phyloP scores from a whole-genome alignment of 108 stramenopile genomes.

The Discostella stelligeroides region DNA sequence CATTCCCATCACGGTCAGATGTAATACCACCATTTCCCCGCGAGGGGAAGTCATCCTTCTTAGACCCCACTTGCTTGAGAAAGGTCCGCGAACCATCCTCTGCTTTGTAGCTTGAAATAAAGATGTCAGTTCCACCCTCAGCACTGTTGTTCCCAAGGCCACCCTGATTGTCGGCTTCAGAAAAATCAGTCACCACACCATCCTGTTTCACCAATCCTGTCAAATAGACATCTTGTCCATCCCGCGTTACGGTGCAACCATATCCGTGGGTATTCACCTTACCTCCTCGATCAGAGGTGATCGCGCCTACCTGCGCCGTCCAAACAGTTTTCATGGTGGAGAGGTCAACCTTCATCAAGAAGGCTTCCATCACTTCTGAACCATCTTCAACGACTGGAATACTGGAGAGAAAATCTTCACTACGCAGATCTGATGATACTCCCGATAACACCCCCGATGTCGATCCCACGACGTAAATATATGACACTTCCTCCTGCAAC shows the following conservation, averaged over 20 bases:
- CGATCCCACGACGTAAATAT: conserved; percentile 58
- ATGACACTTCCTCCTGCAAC: conserved; percentile 18
- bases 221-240: conserved; percentile 59
- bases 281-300: neutral
- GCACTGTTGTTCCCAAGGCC: conserved; percentile 13
- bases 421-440: conserved; percentile 15
- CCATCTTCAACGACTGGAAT: conserved; percentile 14
- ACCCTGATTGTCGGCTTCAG: conserved; percentile 1
- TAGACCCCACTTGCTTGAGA: conserved; percentile 55
- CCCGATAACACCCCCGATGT: conserved; percentile 39
- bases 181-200: conserved; percentile 50
- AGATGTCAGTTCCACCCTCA: conserved; percentile 55
- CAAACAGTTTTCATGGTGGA: conserved; percentile 50
- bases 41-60: conserved; percentile 52
- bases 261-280: conserved; percentile 43
- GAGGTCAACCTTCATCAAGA: conserved; percentile 56
- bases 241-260: conserved; percentile 65
- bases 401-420: conserved; percentile 14
- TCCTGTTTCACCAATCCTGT: conserved; percentile 60
- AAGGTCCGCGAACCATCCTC: conserved; percentile 41
- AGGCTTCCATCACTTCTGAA: conserved; percentile 52
- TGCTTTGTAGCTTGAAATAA: conserved; percentile 54
- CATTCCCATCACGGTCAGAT: conserved; percentile 51
- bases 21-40: conserved; percentile 54
- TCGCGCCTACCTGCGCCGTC: conserved; percentile 55